A percentile compares a stretch with the other conserved stretches of the same genome.
phyloP scores from a whole-genome alignment of 805 yeast species.

The Cyberlindnera galapagoensis region DNA sequence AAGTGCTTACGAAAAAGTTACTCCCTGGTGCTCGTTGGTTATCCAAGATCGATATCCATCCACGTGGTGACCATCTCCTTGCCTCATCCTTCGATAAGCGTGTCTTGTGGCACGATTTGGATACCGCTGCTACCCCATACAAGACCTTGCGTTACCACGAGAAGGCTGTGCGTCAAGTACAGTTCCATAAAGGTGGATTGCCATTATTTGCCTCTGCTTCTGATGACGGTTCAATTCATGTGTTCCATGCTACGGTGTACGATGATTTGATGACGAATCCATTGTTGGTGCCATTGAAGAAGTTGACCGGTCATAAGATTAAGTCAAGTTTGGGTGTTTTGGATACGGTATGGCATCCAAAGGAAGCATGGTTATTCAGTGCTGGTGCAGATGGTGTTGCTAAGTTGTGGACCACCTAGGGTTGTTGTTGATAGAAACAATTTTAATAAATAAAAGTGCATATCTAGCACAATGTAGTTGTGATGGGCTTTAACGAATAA shows the following conservation, averaged over 20 bases:
- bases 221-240: slow-evolving; percentile 89
- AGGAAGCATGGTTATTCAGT: slow-evolving; percentile 95
- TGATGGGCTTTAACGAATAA: too few relatives aligned
- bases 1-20: slow-evolving; percentile 73
- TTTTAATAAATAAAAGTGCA: too few relatives aligned
- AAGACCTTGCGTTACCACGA: slow-evolving; percentile 93
- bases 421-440: too few relatives aligned
- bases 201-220: slow-evolving; percentile 94
- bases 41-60: slow-evolving; percentile 86
- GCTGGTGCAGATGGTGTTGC: slow-evolving; percentile 98
- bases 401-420: slow-evolving; percentile 96
- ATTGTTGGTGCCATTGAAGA: slow-evolving; percentile 90
- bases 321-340: slow-evolving; percentile 79
- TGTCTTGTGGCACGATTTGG: slow-evolving; percentile 96
- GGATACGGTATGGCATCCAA: slow-evolving; percentile 91
- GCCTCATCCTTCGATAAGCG: slow-evolving; percentile 93
- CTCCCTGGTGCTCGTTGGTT: slow-evolving; percentile 97
- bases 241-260: slow-evolving; percentile 94
- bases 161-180: slow-evolving; percentile 84
- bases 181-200: slow-evolving; percentile 80
- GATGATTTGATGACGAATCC: slow-evolving; percentile 96
- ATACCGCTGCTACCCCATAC: slow-evolving; percentile 82
- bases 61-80: slow-evolving; percentile 89
- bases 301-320: slow-evolving; percentile 83
- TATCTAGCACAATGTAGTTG: too few relatives aligned